Conservation (phyloP, 805 yeast species). For the Millerozyma miso region DNA sequence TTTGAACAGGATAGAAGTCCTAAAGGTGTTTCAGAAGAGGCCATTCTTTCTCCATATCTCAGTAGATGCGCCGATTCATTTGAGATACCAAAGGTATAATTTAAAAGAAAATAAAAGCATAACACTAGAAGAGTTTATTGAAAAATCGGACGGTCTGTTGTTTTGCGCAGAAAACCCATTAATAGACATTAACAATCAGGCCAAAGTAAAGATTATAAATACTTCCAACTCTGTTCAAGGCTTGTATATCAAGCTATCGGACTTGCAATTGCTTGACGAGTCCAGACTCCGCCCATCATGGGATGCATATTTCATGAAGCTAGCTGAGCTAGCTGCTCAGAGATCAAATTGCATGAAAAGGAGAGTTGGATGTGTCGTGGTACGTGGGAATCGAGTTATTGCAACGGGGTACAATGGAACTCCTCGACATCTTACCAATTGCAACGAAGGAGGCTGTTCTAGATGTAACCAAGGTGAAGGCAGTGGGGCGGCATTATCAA, state of each 20-base stretch:
- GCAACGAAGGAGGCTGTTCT: slow-evolving; percentile 94
- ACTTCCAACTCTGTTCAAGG: slow-evolving; percentile 33
- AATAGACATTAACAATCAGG: slow-evolving; percentile 56
- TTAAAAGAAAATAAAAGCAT: slow-evolving; percentile 11
- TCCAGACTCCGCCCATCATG: slow-evolving; percentile 80
- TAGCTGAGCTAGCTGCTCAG: slow-evolving; percentile 89
- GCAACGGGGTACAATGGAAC: slow-evolving; percentile 99
- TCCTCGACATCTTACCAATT: slow-evolving; percentile 80
- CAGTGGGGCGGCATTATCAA: slow-evolving; percentile 62
- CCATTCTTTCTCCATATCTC: slow-evolving; percentile 83
- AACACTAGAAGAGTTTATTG: slow-evolving; percentile 34
- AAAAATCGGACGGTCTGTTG: slow-evolving; percentile 25
- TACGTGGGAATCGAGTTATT: slow-evolving; percentile 76
- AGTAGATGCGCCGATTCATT: slow-evolving; percentile 63
- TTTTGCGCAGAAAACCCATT: slow-evolving; percentile 47
- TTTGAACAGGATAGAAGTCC: slow-evolving; percentile 37
- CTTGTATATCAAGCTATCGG: slow-evolving; percentile 36
- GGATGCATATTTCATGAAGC: slow-evolving; percentile 93
- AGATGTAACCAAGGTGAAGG: slow-evolving; percentile 75
- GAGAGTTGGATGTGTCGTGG: slow-evolving; percentile 94
- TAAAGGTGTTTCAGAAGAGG: slow-evolving; percentile 52
- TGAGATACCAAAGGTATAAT: slow-evolving; percentile 40
- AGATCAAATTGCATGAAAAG: slow-evolving; percentile 97
- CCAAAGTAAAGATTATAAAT: slow-evolving; percentile 41
- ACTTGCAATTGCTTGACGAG: slow-evolving; percentile 29